Evolutionary conservation across 2,329 filamentous ascomycete species (phyloP).

Genomic region (Aspergillus ochraceus): DNA sequence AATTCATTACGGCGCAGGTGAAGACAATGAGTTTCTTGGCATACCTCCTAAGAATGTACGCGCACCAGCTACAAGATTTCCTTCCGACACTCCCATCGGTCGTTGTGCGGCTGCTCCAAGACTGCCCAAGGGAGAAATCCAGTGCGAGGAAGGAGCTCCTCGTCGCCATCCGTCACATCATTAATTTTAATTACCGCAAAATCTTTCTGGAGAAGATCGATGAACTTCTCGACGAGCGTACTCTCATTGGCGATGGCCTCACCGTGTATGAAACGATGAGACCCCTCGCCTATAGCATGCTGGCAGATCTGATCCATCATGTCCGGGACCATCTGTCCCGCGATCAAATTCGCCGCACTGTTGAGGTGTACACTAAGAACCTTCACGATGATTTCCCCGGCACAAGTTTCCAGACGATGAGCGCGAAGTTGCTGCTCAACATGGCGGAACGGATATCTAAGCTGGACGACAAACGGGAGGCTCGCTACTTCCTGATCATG

Average conservation of each 20-base stretch:
- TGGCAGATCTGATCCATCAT: slow-evolving; percentile 96
- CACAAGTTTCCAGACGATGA: slow-evolving; percentile 99
- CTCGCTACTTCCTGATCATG: slow-evolving; percentile 92
- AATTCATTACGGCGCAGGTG: slow-evolving; percentile 96
- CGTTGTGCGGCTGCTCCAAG: slow-evolving; percentile 84
- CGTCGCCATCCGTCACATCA: slow-evolving; percentile 95
- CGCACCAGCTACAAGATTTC: slow-evolving; percentile 84
- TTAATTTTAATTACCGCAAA: slow-evolving; percentile 97
- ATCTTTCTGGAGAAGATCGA: slow-evolving; percentile 95
- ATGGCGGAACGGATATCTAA: slow-evolving; percentile 98
- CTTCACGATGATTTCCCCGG: slow-evolving; percentile 94
- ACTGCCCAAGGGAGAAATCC: slow-evolving; percentile 93
- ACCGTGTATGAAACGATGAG: slow-evolving; percentile 97
- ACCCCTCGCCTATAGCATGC: slow-evolving; percentile 95
- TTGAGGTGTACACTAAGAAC: slow-evolving; percentile 96
- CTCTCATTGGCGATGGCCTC: slow-evolving; percentile 89
- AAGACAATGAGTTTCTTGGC: slow-evolving; percentile 99
- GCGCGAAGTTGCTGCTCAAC: slow-evolving; percentile 91
- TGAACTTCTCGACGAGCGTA: slow-evolving; percentile 89
- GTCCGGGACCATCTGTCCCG: slow-evolving; percentile 84
- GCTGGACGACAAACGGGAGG: slow-evolving; percentile 88
- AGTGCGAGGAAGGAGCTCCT: slow-evolving; percentile 90
- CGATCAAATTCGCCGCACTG: slow-evolving; percentile 90
- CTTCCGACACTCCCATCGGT: slow-evolving; percentile 81
- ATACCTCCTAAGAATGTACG: slow-evolving; percentile 85